phyloP scores from a whole-genome alignment of 805 yeast species.

The Metschnikowia sp. region DNA sequence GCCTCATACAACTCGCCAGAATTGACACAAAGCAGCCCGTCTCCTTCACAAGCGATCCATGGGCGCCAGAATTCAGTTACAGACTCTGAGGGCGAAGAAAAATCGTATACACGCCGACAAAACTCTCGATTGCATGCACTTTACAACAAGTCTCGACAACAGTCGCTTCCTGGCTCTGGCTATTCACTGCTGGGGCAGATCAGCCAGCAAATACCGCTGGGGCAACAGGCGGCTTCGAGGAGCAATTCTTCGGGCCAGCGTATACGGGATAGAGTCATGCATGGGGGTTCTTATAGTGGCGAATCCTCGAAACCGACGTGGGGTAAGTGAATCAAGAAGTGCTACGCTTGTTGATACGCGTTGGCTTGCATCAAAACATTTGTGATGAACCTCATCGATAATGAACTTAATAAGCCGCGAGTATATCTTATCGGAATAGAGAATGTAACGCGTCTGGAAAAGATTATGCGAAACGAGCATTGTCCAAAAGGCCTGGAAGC shows the following conservation, averaged over 20 bases:
- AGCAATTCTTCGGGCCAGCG: conserved; percentile 17
- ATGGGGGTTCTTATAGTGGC: conserved; percentile 2
- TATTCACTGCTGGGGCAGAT: conserved; percentile 18
- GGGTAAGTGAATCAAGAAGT: conserved; percentile 16
- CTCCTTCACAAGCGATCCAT: neutral
- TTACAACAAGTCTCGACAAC: conserved; percentile 40
- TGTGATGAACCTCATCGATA: neutral
- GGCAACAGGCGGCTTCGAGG: conserved; percentile 27
- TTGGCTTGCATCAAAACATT: neutral
- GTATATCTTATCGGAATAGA: no score
- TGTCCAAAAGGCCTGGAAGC: no score
- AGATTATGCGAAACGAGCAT: no score
- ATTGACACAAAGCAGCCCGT: neutral
- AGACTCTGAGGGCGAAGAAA: conserved; percentile 9
- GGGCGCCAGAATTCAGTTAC: conserved; percentile 3
- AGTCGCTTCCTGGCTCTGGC: conserved; percentile 33
- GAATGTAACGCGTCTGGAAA: no score
- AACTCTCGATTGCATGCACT: conserved; percentile 37
- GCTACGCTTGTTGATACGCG: neutral
- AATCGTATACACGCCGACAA: conserved; percentile 29
- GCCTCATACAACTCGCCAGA: conserved; percentile 18
- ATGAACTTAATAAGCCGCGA: no score
- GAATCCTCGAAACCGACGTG: conserved; percentile 22
- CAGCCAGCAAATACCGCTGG: conserved; percentile 2
- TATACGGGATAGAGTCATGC: conserved; percentile 17